Conservation (phyloP, 495 filamentous ascomycete species). For the Penicillium cataractarum region DNA sequence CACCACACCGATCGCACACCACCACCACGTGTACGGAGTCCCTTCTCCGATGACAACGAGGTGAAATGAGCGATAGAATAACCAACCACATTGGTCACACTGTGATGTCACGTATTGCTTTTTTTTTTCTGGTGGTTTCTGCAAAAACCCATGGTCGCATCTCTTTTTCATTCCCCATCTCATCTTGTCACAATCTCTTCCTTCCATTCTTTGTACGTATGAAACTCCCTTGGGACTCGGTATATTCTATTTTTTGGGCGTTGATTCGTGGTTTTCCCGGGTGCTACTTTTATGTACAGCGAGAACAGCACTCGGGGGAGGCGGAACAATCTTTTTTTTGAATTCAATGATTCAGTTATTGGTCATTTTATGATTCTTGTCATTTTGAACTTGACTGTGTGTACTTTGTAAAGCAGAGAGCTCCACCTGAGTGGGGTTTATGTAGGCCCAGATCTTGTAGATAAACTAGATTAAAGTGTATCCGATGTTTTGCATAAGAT, state of each 20-base stretch:
- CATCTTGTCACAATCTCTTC: neutral
- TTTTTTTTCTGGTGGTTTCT: slow-evolving; percentile 12
- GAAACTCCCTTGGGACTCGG: slow-evolving; percentile 18
- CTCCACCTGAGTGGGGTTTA: too few species aligned
- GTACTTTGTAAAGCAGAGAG: neutral
- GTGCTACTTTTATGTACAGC: slow-evolving; percentile 28
- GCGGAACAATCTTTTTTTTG: slow-evolving; percentile 22
- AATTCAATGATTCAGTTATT: slow-evolving; percentile 16
- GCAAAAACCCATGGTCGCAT: neutral
- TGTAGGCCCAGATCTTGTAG: too few species aligned
- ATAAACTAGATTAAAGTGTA: neutral
- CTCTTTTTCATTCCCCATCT: neutral
- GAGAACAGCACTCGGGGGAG: slow-evolving; percentile 26
- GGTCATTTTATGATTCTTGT: neutral
- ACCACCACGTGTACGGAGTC: slow-evolving; percentile 42
- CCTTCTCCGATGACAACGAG: slow-evolving; percentile 53
- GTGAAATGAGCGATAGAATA: slow-evolving; percentile 55
- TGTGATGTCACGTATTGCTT: slow-evolving; percentile 10
- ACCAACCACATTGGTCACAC: slow-evolving; percentile 7
- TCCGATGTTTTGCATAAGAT: neutral
- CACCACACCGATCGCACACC: slow-evolving; percentile 32
- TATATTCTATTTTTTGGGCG: slow-evolving; percentile 23
- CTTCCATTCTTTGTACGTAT: slow-evolving; percentile 31
- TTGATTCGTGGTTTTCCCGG: slow-evolving; percentile 15
- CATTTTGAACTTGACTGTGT: neutral